These are phyloP conservation scores for Adansonia digitata DNA, from an alignment of 345 rosid genomes.

Conservation along the genomic window DNA sequence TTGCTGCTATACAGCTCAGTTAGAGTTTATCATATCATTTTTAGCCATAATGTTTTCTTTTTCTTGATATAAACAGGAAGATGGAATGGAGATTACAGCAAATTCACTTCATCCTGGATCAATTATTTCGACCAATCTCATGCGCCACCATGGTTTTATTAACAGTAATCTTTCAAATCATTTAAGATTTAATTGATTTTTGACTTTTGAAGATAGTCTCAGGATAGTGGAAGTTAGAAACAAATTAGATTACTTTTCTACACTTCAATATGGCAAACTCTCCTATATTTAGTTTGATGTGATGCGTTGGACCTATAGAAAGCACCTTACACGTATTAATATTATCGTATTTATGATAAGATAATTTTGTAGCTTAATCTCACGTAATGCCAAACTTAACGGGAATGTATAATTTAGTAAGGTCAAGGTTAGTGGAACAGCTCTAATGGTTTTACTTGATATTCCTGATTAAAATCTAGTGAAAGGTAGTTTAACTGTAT, in stretches of 20 bases:
- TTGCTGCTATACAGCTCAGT: background rate
- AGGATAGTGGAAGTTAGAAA: background rate
- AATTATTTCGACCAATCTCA: conserved; percentile 50
- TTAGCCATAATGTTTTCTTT: background rate
- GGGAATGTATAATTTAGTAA: background rate
- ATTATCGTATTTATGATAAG: background rate
- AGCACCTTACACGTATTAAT: background rate
- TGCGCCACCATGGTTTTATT: conserved; percentile 40
- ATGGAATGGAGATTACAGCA: conserved; percentile 49
- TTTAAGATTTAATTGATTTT: background rate
- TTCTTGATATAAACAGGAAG: conserved; percentile 41
- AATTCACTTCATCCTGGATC: conserved; percentile 81
- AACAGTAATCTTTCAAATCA: conserved; percentile 27
- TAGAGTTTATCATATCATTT: background rate
- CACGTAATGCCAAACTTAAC: background rate
- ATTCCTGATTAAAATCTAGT: background rate
- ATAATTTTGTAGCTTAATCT: background rate
- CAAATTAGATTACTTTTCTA: background rate
- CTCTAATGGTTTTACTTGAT: background rate
- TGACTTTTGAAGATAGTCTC: background rate
- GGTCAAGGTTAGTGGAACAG: background rate
- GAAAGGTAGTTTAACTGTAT: background rate
- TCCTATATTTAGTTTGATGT: background rate
- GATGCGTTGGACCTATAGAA: conserved; percentile 6
- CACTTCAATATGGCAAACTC: background rate